Evolutionary conservation across 2,329 filamentous ascomycete species (phyloP).

Genomic region (Alternaria atra): DNA sequence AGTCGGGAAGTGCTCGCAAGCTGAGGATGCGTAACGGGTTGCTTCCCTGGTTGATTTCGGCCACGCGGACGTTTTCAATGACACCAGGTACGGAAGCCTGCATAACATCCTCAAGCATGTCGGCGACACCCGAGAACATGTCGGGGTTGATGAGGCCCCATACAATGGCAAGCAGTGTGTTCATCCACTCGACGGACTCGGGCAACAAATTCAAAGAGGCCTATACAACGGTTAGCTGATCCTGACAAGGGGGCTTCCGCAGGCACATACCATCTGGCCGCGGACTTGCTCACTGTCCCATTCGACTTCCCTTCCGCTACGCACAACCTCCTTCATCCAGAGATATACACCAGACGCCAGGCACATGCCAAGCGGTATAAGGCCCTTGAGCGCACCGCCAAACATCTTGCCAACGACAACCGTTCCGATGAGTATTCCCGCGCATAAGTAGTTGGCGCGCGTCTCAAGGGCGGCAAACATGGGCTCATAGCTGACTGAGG

Average conservation of each 20-base stretch:
- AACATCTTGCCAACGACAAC: constrained; percentile 81
- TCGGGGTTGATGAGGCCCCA: constrained; percentile 96
- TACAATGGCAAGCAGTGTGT: constrained; percentile 81
- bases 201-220: constrained; percentile 89
- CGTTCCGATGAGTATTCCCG: constrained; percentile 75
- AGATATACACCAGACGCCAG: constrained; percentile 82
- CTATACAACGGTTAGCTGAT: constrained; percentile 39
- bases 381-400: constrained; percentile 77
- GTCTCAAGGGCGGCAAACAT: constrained; percentile 82
- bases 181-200: constrained; percentile 94
- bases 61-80: constrained; percentile 93
- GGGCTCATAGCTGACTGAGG: constrained; percentile 86
- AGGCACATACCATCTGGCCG: constrained; percentile 71
- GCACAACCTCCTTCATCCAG: constrained; percentile 88
- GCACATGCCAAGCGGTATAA: constrained; percentile 77
- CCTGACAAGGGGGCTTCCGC: not conserved
- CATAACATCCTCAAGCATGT: constrained; percentile 95
- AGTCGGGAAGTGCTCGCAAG: constrained; percentile 83
- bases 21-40: constrained; percentile 91
- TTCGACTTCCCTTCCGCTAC: constrained; percentile 82
- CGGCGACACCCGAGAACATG: constrained; percentile 91
- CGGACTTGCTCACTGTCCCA: constrained; percentile 88
- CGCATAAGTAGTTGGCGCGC: constrained; percentile 74
- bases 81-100: constrained; percentile 90
- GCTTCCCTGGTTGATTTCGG: constrained; percentile 91